Base-by-base conservation (phyloP, 345 rosid species). In the Bruguiera gymnorhiza region DNA sequence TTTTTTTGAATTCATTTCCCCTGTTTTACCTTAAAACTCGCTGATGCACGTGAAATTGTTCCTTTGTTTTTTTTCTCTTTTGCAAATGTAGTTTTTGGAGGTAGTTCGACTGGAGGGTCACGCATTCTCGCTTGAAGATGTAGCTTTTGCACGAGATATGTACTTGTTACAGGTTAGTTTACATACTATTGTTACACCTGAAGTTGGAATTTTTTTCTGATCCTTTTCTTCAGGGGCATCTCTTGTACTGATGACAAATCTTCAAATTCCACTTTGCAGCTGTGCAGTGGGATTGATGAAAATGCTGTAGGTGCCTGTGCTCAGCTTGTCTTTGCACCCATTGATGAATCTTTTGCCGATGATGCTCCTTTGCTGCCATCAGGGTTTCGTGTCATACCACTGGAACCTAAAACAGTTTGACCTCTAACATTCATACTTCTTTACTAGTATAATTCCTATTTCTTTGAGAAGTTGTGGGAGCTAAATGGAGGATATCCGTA, bases 311-410 rank as follows among this genome's bases (percentile, higher is more conserved):
- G 93, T 68, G 86, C 96, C 32, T 91, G 96, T 83, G 97, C 98
- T 31, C 97, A 94, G 75, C 98, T 94, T 70, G 96, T 94, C 61
- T 94, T 88, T 84, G 97, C 97, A 32, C 97, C 97, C 55, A 91
- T 94, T 16, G 97, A 94, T 53, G 97, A 91, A 76, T 89, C 98
- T 19, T 94, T 94, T 67, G 95, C 97, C 16, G 96, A 94, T 81
- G 97, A 91, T 77, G 97, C 96, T 76, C 96, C 95, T 69, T 77
- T 94, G 60, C 80, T 94, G 68, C 90, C 98, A 55, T 94, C 97
- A 67, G 98, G 98, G 7, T 94, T 94, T 62, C 90, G 93, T 3
- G 86, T 94, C 86, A 89, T 94, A 67, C 96, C 97, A 48, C 76
- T 94, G 65, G 96, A 94, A 74, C 81, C 90, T 48, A 94, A 89